Percentiles rank a stretch among this genome's conserved stretches.
These are phyloP conservation scores for Cladosporium sp. DNA, from an alignment of 2,329 filamentous ascomycete species.

Conservation along the genomic window DNA sequence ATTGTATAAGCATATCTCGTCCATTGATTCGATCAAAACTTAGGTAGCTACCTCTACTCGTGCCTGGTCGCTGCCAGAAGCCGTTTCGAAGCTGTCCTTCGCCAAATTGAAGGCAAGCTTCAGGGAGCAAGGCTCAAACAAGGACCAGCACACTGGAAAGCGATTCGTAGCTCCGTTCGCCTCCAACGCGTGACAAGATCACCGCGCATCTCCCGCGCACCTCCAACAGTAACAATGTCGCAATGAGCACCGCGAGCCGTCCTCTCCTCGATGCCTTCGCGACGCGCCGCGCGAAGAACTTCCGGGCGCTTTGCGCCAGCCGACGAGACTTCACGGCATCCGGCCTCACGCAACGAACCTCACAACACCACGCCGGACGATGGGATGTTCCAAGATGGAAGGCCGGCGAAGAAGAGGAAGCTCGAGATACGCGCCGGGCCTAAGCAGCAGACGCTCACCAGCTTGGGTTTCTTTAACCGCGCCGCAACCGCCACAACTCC, in stretches of 20 bases:
- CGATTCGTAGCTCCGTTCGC: not conserved
- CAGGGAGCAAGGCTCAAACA: not conserved
- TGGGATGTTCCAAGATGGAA: conserved; percentile 20
- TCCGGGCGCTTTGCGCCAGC: not conserved
- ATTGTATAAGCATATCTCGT: too few species aligned
- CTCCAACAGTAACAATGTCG: not conserved
- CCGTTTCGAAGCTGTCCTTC: conserved; percentile 5
- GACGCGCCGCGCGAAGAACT: not conserved
- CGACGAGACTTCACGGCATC: not conserved
- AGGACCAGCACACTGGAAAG: not conserved
- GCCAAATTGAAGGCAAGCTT: conserved; percentile 2
- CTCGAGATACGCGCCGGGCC: conserved; percentile 22
- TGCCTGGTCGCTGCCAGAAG: not conserved
- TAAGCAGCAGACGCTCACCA: conserved; percentile 19
- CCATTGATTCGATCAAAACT: too few species aligned
- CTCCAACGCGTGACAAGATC: not conserved
- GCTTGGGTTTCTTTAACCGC: conserved; percentile 22
- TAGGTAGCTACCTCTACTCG: too few species aligned
- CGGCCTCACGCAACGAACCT: not conserved
- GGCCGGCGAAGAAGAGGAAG: conserved; percentile 24
- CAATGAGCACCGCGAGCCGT: not conserved
- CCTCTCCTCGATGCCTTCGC: not conserved
- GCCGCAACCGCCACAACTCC: conserved; percentile 8
- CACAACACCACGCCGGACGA: not conserved
- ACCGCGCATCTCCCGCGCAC: not conserved